phyloP scores from a whole-genome alignment of 768 basidiomycete genomes.

The Serendipita sp. region DNA sequence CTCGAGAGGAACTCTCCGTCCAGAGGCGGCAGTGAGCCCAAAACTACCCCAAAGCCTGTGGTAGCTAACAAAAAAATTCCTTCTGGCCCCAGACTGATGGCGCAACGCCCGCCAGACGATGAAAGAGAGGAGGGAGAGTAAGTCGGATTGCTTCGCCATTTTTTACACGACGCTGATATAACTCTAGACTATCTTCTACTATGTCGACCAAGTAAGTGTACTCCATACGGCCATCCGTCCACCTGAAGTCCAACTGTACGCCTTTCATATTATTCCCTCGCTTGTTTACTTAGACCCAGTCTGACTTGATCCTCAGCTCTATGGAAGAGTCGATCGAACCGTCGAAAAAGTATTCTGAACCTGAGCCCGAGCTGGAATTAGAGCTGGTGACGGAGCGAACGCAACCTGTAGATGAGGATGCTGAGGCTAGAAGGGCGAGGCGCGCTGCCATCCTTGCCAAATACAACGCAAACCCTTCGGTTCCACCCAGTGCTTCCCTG shows the following conservation, averaged over 20 bases:
- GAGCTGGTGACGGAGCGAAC: conserved; percentile 37
- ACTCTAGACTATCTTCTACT: conserved; percentile 47
- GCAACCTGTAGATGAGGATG: conserved; percentile 40
- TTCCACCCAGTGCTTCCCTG: background rate
- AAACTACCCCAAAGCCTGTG: background rate
- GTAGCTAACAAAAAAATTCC: background rate
- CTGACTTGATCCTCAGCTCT: background rate
- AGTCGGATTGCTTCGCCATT: conserved; percentile 27
- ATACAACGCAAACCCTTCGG: conserved; percentile 23
- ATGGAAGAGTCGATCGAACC: background rate
- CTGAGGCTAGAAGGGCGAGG: conserved; percentile 51
- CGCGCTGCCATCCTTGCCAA: conserved; percentile 72
- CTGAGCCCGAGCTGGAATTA: conserved; percentile 31
- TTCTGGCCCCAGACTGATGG: conserved; percentile 16
- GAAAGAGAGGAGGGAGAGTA: conserved; percentile 90
- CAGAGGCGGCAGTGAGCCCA: conserved; percentile 10
- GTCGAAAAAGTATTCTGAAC: background rate
- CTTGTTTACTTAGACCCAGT: background rate
- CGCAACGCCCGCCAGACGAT: conserved; percentile 19
- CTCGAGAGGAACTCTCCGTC: conserved; percentile 12
- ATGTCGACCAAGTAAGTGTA: conserved; percentile 16
- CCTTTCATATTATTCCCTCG: conserved; percentile 9
- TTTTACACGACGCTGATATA: conserved; percentile 10
- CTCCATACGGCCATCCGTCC: conserved; percentile 17
- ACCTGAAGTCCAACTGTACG: conserved; percentile 16